Evolutionary conservation across 164 flowering plant genomes (phyloP), one percentile per base, ranked within the genome.

Genomic region (Chloranthus sessilifolius): DNA sequence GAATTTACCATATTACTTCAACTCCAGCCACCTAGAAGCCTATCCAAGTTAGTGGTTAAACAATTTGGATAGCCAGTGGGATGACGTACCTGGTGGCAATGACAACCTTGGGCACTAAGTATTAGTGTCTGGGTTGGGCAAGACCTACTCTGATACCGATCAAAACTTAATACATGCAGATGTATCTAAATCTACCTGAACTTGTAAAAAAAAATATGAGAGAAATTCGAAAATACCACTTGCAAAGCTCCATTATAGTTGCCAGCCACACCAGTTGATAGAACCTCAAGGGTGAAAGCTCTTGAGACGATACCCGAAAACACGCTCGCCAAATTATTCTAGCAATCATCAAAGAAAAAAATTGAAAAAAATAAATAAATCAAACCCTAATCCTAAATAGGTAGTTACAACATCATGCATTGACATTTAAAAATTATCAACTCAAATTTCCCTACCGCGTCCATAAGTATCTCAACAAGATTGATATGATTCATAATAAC

Each of bases 221-320:
- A 15, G 10, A 5, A 28, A 11, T 36, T 2, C n/a, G n/a, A n/a
- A n/a, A n/a, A n/a, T 88, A 90, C 97, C 95, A 84, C 94, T 84
- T 90, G 97, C 47, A 90, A 58, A 35, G 97, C 97, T 54, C 97
- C 95, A 63, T 90, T 82, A 62, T 73, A 82, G 67, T 81, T 86
- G 24, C 95, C 97, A 7, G 88, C 90, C 0, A 86, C 88, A 28
- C 97, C 97, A 25, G 94, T 83, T 42, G 95, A 90, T 8, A 90
- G 59, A 7, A 90, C 78, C 28, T 83, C 94, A 5, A 90, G 47
- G 5, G 88, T 84, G 62, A 69, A 38, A 10, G 90, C 95, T 67
- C 83, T 79, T 54, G 97, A 80, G 33, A 90, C 85, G 22, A 86
- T 71, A 3, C 85, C 74, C 3, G 78, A 65, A 50, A 86, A 90